Evolutionary conservation across 169 alveolate genomes (phyloP).

Genomic region (Eimeria maxima): DNA sequence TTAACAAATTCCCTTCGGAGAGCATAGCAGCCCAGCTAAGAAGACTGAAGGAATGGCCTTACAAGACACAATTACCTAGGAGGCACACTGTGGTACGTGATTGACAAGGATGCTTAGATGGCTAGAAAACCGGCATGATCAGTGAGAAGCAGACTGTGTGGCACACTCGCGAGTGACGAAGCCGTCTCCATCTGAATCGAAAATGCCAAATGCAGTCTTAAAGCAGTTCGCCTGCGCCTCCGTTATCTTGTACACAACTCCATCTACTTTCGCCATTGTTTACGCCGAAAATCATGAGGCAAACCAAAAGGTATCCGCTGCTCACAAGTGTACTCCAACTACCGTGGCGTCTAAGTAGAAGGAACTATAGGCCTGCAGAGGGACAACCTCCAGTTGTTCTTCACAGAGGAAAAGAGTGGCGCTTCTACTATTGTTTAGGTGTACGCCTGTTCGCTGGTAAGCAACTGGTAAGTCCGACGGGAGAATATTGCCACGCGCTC

Average conservation of each 20-base stretch:
- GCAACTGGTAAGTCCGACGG: background rate
- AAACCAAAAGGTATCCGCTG: background rate
- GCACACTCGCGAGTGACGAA: slow-evolving; percentile 60
- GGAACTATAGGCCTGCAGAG: background rate
- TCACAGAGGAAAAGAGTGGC: background rate
- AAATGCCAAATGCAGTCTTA: slow-evolving; percentile 78
- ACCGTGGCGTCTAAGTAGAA: background rate
- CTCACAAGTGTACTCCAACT: background rate
- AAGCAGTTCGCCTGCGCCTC: slow-evolving; percentile 81
- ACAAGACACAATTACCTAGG: background rate
- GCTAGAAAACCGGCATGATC: background rate
- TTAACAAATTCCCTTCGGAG: slow-evolving; percentile 68
- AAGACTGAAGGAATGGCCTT: background rate
- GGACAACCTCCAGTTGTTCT: background rate
- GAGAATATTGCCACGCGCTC: background rate
- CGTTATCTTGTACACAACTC: slow-evolving; percentile 78
- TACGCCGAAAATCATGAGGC: background rate
- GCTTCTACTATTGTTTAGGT: background rate
- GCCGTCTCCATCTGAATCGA: slow-evolving; percentile 81
- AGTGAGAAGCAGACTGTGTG: background rate
- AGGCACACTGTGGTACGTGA: background rate
- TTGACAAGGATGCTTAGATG: background rate
- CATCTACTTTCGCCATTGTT: slow-evolving; percentile 78
- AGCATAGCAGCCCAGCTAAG: background rate
- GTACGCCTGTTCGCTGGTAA: background rate